Percentiles rank a stretch among this genome's conserved stretches.
These are phyloP conservation scores for Cyclotella distinguenda DNA, from an alignment of 108 stramenopile species.

Conservation along the genomic window DNA sequence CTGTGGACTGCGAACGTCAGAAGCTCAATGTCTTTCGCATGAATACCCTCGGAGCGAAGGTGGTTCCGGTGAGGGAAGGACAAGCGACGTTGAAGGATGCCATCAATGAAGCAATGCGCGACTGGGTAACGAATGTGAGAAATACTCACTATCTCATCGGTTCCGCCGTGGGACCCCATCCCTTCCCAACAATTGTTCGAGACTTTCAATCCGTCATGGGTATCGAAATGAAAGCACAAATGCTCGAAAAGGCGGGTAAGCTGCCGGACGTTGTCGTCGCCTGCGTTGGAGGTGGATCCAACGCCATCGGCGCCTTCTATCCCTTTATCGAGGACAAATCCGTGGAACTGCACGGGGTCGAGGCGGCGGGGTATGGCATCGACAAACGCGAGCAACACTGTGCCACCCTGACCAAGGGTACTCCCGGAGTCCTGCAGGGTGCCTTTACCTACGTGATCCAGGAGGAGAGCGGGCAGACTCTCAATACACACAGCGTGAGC, in stretches of 20 bases:
- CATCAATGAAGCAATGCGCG: conserved; percentile 98
- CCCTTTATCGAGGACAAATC: conserved; percentile 84
- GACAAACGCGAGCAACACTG: conserved; percentile 81
- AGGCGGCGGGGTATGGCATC: conserved; percentile 91
- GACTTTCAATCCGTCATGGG: conserved; percentile 95
- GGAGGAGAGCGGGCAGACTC: conserved; percentile 87
- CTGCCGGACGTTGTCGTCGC: conserved; percentile 94
- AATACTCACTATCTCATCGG: conserved; percentile 96
- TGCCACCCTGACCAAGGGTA: conserved; percentile 90
- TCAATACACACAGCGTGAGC: conserved; percentile 91
- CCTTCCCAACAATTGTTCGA: conserved; percentile 96
- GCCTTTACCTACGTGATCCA: conserved; percentile 92
- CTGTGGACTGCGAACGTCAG: conserved; percentile 94
- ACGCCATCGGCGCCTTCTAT: conserved; percentile 96
- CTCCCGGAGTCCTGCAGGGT: conserved; percentile 93
- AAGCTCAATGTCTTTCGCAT: conserved; percentile 96
- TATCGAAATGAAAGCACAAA: conserved; percentile 79
- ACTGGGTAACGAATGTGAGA: conserved; percentile 97
- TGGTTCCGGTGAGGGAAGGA: conserved; percentile 90
- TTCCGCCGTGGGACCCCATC: conserved; percentile 96
- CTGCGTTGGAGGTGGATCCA: conserved; percentile 96
- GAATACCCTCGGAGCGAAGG: conserved; percentile 95
- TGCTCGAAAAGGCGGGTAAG: conserved; percentile 85
- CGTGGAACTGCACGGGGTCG: conserved; percentile 91
- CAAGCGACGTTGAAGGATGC: conserved; percentile 95